These are phyloP conservation scores for Parachaetomium inaequale DNA, from an alignment of 495 filamentous ascomycete species.

Conservation along the genomic window DNA sequence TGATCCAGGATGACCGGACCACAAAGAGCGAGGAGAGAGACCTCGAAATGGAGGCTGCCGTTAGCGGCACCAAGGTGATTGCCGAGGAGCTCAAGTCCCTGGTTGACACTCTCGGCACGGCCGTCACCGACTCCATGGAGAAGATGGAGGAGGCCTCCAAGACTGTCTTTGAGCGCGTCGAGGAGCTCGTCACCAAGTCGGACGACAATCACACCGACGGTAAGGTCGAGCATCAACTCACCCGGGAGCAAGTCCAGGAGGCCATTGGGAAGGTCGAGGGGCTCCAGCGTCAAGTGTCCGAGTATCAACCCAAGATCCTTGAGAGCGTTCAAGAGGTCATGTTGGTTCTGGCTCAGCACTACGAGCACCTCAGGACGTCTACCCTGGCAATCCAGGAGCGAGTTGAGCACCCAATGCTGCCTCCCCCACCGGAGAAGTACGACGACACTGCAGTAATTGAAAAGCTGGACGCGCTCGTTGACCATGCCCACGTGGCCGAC, in stretches of 20 bases:
- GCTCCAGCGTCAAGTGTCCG: constrained; percentile 68
- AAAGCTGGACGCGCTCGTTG: constrained; percentile 82
- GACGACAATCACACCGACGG: constrained; percentile 69
- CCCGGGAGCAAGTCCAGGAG: constrained; percentile 70
- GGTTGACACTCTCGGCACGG: constrained; percentile 78
- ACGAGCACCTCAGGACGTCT: constrained; percentile 60
- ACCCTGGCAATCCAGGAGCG: constrained; percentile 49
- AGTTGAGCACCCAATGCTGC: constrained; percentile 44
- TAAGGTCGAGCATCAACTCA: constrained; percentile 72
- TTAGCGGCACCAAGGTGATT: constrained; percentile 68
- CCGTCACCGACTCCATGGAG: constrained; percentile 77
- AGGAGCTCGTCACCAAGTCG: constrained; percentile 68
- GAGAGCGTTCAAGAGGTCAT: constrained; percentile 79
- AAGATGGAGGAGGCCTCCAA: constrained; percentile 80
- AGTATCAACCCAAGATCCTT: constrained; percentile 81
- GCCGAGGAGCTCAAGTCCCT: constrained; percentile 81
- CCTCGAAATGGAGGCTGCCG: constrained; percentile 60
- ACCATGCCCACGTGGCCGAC: constrained; percentile 56
- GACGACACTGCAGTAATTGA: constrained; percentile 66
- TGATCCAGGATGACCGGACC: constrained; percentile 63
- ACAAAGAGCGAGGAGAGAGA: constrained; percentile 64
- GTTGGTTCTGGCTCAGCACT: constrained; percentile 75
- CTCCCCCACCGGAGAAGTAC: constrained; percentile 45
- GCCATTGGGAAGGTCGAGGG: constrained; percentile 66
- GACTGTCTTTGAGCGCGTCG: constrained; percentile 73